Base-by-base conservation (phyloP, 2,329 filamentous ascomycete species). In the Pseudogymnoascus sp. region DNA sequence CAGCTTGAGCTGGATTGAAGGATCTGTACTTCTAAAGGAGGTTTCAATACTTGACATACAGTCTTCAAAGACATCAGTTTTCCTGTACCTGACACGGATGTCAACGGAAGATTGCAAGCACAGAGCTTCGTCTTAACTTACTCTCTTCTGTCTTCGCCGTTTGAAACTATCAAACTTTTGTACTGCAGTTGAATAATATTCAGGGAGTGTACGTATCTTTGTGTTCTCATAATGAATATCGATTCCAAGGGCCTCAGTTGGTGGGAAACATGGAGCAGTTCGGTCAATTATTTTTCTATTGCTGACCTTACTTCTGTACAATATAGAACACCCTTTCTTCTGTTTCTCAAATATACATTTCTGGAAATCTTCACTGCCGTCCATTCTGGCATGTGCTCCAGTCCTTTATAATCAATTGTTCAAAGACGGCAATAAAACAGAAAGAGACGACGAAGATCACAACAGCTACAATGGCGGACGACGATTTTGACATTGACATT, bases 401-500 rank as follows among this genome's bases (percentile, higher is more conserved):
- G 31, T 6, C 44, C 25, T 51, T 29, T 55, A 55, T 55, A 55
- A 27, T 33, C 48, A 33, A 33, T 21, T 55, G 48, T 55, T 55
- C 29, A 33, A 55, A 35, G 48, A 35, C 48, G 48, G 48, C 48
- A 55, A 55, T 21, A 17, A 33, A 55, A 10, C 13, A 38, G 5
- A 38, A 38, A 7, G 48, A 55, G 29, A 55, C 29, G 5, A 33
- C 48, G 29, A 33, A 33, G 5, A 33, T 10, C 48, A 55, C 29
- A 55, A 5, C 10, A 35, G 8, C n/a, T 55, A 55, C 44, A 33
- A 89, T 88, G 86, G 84, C 85, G 68, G 86, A 89, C 69, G 85
- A 88, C 70, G 85, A 88, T 69, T 88, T 87, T 73, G 86, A 89
- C 69, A 88, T 89, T 75, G 86, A 89, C 68, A 86, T 89, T 70